A percentile compares a stretch with the other conserved stretches of the same genome.
These are phyloP conservation scores for Nakaseomyces uthaithaninus DNA, from an alignment of 1,139 yeast genomes.

Conservation along the genomic window DNA sequence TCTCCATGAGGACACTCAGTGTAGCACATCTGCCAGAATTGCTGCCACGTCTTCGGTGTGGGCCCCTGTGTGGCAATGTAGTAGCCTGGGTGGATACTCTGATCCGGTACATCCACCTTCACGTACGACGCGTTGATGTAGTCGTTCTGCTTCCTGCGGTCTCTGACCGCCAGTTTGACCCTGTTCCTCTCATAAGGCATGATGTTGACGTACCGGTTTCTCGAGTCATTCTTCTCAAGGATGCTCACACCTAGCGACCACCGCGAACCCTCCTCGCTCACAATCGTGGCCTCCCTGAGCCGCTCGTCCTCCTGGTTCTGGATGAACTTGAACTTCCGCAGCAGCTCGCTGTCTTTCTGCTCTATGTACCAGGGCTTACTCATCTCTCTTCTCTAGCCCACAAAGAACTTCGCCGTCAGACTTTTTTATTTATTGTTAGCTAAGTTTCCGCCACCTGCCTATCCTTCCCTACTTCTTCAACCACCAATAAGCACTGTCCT, in stretches of 20 bases:
- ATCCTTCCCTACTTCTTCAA: no score
- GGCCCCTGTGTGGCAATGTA: constrained; percentile 75
- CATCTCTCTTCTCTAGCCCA: no score
- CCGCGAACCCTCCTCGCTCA: constrained; percentile 18
- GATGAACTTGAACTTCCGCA: constrained; percentile 27
- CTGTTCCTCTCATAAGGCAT: constrained; percentile 54
- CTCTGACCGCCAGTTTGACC: constrained; percentile 36
- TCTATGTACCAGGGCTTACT: constrained; percentile 26
- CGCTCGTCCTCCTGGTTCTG: constrained; percentile 32
- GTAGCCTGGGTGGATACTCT: constrained; percentile 21
- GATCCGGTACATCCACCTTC: constrained; percentile 24
- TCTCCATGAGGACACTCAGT: constrained; percentile 38
- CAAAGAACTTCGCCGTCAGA: no score
- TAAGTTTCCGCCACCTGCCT: no score
- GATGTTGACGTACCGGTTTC: constrained; percentile 50
- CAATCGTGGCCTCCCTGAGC: constrained; percentile 32
- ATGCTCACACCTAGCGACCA: constrained; percentile 32
- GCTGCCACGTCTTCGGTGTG: constrained; percentile 46
- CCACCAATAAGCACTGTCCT: no score
- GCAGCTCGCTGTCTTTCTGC: constrained; percentile 22
- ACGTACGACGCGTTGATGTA: constrained; percentile 43
- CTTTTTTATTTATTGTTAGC: no score
- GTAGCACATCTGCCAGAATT: constrained; percentile 84
- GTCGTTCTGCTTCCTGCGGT: constrained; percentile 24
- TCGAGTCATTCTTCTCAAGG: constrained; percentile 25